Conservation (phyloP, 2,329 filamentous ascomycete genomes). For the Ascochyta clinopodiicola region DNA sequence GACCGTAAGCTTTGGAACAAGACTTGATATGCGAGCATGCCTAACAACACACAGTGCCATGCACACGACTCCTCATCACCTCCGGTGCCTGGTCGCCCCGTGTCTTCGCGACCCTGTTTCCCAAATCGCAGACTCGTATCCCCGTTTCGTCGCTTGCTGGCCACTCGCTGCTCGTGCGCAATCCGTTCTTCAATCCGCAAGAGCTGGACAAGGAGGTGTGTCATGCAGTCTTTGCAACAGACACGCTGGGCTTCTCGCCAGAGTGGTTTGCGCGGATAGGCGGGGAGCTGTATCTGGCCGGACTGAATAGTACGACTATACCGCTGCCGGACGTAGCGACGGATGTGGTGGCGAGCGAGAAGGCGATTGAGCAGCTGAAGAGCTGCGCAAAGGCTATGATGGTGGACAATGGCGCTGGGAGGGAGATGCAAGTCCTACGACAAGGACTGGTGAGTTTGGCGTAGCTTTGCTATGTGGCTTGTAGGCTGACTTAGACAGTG, state of each 20-base stretch:
- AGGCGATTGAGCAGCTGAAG: constrained; percentile 59
- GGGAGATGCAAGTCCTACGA: constrained; percentile 67
- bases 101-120: constrained; percentile 72
- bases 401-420: constrained; percentile 46
- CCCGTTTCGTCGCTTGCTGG: constrained; percentile 70
- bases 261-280: constrained; percentile 73
- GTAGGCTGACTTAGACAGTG: constrained; percentile 51
- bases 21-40: neutral
- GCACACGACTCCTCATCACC: constrained; percentile 69
- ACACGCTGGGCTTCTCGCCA: constrained; percentile 66
- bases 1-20: constrained; percentile 49
- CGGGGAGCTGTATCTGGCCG: constrained; percentile 75
- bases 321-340: constrained; percentile 65
- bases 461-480: neutral
- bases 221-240: constrained; percentile 73
- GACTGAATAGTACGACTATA: constrained; percentile 68
- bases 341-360: constrained; percentile 55
- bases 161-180: constrained; percentile 72
- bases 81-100: constrained; percentile 74
- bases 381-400: constrained; percentile 59
- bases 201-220: constrained; percentile 58
- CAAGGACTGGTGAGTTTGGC: constrained; percentile 59
- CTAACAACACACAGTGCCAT: constrained; percentile 58
- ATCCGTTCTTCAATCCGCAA: constrained; percentile 59
- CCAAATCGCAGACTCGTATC: constrained; percentile 58